Evolutionary conservation across 352 stramenopile genomes (phyloP).

Genomic region (Globisporangium nodosum): DNA sequence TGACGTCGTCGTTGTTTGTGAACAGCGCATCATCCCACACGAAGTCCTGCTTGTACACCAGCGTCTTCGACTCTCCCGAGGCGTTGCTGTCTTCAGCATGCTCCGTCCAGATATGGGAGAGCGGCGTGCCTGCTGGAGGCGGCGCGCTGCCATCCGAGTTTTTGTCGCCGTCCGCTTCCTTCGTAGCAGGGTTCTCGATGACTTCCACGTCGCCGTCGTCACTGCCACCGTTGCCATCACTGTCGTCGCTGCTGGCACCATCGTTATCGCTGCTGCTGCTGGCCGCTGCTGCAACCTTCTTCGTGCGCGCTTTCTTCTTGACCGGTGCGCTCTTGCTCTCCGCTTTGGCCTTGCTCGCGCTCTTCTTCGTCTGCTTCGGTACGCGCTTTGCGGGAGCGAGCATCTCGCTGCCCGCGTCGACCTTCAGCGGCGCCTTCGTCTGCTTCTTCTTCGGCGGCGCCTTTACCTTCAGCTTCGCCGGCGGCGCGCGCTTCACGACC

Average conservation of each 20-base stretch:
- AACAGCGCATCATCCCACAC: constrained; percentile 70
- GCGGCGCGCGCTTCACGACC: background rate
- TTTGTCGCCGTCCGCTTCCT: background rate
- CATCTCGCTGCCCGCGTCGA: background rate
- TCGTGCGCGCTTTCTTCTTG: background rate
- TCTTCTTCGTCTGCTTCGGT: background rate
- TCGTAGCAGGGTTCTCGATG: constrained; percentile 2
- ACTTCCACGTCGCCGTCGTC: constrained; percentile 16
- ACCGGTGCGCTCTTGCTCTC: background rate
- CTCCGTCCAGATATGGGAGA: constrained; percentile 55
- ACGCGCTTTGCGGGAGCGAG: background rate
- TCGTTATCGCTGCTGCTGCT: constrained; percentile 5
- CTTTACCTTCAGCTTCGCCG: constrained; percentile 1
- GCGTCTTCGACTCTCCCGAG: constrained; percentile 7
- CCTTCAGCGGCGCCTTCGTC: background rate
- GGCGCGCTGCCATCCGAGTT: background rate
- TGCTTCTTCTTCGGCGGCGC: background rate
- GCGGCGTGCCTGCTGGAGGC: constrained; percentile 19
- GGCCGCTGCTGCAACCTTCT: background rate
- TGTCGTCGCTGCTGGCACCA: constrained; percentile 5
- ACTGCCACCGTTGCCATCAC: background rate
- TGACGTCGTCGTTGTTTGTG: constrained; percentile 19
- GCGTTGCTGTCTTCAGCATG: constrained; percentile 8
- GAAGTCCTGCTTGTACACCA: constrained; percentile 65
- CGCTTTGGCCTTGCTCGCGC: background rate